Base-by-base conservation (phyloP, 148 eudicot species). In the Amaranthus palmeri region DNA sequence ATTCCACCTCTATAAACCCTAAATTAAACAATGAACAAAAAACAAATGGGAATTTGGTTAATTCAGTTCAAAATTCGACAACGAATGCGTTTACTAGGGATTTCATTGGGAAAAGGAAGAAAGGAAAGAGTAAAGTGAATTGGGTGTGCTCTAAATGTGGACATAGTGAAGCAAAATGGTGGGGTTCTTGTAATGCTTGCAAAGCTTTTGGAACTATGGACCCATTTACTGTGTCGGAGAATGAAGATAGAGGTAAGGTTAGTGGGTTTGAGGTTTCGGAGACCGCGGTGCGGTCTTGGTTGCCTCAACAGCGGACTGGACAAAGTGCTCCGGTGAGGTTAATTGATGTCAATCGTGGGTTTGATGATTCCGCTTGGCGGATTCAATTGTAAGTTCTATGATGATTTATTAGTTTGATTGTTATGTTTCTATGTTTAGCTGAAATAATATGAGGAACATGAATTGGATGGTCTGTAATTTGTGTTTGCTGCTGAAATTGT, bases 71-170 rank as follows among this genome's bases (percentile, higher is more conserved):
- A 40, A 58, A 68, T 49, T 41, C 4, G 45, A 11, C 48, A 14
- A 70, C 59, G 48, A 65, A 45, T 54, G 54, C 58, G n/a, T 67
- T 13, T 47, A 59, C 54, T 45, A 48, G 76, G 73, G 54, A 63
- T 68, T 67, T 42, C 40, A 54, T 66, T 59, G 84, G 79, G 48
- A 69, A 43, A 13, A 61, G 78, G 79, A 88, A 72, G 67, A 91
- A 82, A 74, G 86, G 86, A 70, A 90, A 86, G 83, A 72, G 58
- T 59, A 89, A 72, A 79, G 54, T 56, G 61, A 11, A 55, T 41
- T 86, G 81, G 83, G 97, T 95, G 53, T 95, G 99, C 72, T 75
- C 84, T 69, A 69, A 84, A 68, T 95, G 99, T 66, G 97, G 97
- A 67, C 68, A 88, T 70, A 77, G 86, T 53, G 78, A 80, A 57